Percentiles rank a stretch among this genome's conserved stretches.
Conservation (phyloP, 805 yeast species). For the Wickerhamomyces alni region DNA sequence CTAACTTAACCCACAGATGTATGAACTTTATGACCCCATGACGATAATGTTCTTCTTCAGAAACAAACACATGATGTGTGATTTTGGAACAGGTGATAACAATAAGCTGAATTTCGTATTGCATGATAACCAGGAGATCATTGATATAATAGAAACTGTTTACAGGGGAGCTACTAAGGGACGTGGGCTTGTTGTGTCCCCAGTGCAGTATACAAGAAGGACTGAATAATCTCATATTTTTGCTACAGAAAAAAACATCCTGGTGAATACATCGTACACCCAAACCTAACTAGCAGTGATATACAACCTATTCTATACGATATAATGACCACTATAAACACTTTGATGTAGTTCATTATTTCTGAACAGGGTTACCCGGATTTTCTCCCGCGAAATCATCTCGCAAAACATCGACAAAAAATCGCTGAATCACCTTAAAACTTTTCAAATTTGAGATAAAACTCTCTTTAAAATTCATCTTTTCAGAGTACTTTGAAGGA, state of each 20-base stretch:
- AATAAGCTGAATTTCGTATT: conserved; percentile 83
- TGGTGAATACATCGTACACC: too few species aligned
- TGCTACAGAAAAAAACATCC: not conserved
- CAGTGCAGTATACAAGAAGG: conserved; percentile 31
- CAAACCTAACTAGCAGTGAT: too few species aligned
- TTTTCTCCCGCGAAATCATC: not conserved
- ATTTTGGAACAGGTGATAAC: conserved; percentile 96
- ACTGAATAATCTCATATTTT: conserved; percentile 1
- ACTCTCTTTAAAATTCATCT: not conserved
- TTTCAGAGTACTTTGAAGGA: not conserved
- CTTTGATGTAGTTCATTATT: too few species aligned
- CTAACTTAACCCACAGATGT: conserved; percentile 45
- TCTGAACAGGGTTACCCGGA: not conserved
- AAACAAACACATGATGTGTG: conserved; percentile 97
- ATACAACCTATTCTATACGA: too few species aligned
- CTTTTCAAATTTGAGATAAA: not conserved
- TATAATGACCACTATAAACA: too few species aligned
- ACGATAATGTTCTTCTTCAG: conserved; percentile 90
- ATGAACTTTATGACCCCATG: conserved; percentile 84
- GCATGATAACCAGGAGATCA: conserved; percentile 79
- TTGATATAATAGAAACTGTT: conserved; percentile 84
- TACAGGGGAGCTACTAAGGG: conserved; percentile 92
- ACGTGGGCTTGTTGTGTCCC: conserved; percentile 84
- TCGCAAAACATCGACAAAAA: not conserved
- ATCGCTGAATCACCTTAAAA: too few species aligned